Percentiles rank a stretch among this genome's conserved stretches.
phyloP scores from a whole-genome alignment of 768 basidiomycete genomes.

The Sarcodon aspratus region DNA sequence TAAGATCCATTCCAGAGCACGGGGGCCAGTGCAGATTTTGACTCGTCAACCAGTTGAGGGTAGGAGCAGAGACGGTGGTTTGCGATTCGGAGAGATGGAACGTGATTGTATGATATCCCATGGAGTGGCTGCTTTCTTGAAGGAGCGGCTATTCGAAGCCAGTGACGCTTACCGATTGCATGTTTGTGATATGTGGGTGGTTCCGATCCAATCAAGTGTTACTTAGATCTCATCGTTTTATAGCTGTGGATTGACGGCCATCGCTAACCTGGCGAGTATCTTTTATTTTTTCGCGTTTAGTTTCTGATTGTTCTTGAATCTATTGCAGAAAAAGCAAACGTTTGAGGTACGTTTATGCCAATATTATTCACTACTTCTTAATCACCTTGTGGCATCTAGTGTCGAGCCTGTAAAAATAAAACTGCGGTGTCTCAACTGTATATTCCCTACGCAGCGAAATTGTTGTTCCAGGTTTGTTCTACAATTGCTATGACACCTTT shows the following conservation, averaged over 20 bases:
- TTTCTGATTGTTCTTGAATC: slow-evolving; percentile 5
- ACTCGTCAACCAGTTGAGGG: slow-evolving; percentile 98
- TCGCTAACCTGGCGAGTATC: slow-evolving; percentile 78
- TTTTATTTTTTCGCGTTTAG: not conserved
- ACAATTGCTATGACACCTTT: not conserved
- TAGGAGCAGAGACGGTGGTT: slow-evolving; percentile 94
- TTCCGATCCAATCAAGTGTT: not conserved
- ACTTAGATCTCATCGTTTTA: slow-evolving; percentile 8
- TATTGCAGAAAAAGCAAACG: slow-evolving; percentile 82
- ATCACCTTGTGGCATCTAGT: slow-evolving; percentile 20
- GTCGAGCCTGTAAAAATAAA: slow-evolving; percentile 95
- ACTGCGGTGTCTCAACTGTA: slow-evolving; percentile 86
- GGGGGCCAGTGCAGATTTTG: slow-evolving; percentile 96
- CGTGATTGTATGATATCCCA: slow-evolving; percentile 99
- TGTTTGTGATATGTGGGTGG: slow-evolving; percentile 87
- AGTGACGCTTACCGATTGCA: slow-evolving; percentile 90
- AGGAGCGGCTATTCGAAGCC: slow-evolving; percentile 92
- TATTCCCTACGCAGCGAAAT: slow-evolving; percentile 94
- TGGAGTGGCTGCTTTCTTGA: slow-evolving; percentile 95
- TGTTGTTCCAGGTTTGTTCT: slow-evolving; percentile 77
- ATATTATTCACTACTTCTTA: too few species aligned
- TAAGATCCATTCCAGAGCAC: slow-evolving; percentile 96
- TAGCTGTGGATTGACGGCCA: slow-evolving; percentile 94
- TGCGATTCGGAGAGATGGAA: slow-evolving; percentile 99
- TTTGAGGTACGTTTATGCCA: slow-evolving; percentile 40